Evolutionary conservation across 768 basidiomycete species (phyloP), one percentile per base, ranked within the genome.

Genomic region (Gymnopilus dilepis): DNA sequence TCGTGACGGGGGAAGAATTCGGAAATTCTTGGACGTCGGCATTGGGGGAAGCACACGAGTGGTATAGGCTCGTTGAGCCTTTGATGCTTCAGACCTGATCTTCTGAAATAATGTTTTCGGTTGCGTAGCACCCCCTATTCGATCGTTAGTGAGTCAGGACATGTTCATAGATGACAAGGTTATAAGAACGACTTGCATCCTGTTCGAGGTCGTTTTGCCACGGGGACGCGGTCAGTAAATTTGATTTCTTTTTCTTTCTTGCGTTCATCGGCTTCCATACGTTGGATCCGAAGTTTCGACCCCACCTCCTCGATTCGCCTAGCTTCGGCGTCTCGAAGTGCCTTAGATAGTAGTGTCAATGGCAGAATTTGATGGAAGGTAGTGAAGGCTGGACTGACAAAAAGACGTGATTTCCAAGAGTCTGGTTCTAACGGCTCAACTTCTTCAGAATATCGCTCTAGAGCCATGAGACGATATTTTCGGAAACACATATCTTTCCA

Each of bases 171-270:
- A 45, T 30, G 45, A 45, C 37, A 59, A 57, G 17, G 45, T 59
- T 45, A 58, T 48, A 53, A 59, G 57, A 43, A 41, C 11, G 30
- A 70, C 86, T 72, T 74, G 90, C 89, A 90, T 68, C 69, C 77
- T 47, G 69, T 75, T 56, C 83, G 84, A 33, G 80, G 67, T 53
- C 91, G 88, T 75, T 91, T 92, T 28, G 81, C 65, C 21, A 85
- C 87, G 26, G 90, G 90, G 13, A 90, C 65, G 64, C 78, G 83
- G 73, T 91, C 89, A 17, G 90, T 93, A 55, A 87, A 67, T 72
- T 91, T 92, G 60, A 94, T 84, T 73, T 89, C 87, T 60, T 86
- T 82, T 73, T 90, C 89, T 73, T 82, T 91, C 78, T 89, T 92
- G 64, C 86, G 87, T 70, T 89, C 86, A 37, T 88, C 89, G 11